A percentile compares a stretch with the other conserved stretches of the same genome.
These are phyloP conservation scores for Phytophthora pisi DNA, from an alignment of 352 stramenopile genomes.

Conservation along the genomic window DNA sequence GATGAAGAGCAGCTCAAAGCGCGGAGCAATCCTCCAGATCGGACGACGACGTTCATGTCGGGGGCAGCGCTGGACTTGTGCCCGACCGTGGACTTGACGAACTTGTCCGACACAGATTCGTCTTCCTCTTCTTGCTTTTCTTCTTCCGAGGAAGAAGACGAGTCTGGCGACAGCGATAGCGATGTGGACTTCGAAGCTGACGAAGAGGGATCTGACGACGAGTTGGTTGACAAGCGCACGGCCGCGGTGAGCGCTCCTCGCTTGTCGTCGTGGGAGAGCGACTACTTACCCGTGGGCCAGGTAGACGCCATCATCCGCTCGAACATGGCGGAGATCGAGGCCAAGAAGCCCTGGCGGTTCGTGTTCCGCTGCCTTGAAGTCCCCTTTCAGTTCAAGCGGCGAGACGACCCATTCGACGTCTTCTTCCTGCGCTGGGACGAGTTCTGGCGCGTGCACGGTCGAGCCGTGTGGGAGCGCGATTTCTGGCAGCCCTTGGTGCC, in stretches of 20 bases:
- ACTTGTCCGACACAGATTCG: conserved; percentile 6
- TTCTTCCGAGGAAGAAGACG: conserved; percentile 10
- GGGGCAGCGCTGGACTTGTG: conserved; percentile 20
- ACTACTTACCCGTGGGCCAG: conserved; percentile 19
- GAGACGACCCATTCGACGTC: conserved; percentile 41
- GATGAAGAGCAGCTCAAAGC: conserved; percentile 9
- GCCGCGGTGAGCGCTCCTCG: background rate
- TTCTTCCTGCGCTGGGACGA: conserved; percentile 59
- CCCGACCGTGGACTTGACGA: background rate
- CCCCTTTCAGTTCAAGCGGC: conserved; percentile 36
- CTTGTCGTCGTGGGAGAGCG: conserved; percentile 11
- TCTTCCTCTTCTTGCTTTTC: conserved; percentile 6
- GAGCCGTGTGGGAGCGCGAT: conserved; percentile 53
- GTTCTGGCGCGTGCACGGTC: conserved; percentile 49
- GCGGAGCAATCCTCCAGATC: background rate
- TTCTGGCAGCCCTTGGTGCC: conserved; percentile 47
- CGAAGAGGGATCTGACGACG: conserved; percentile 8
- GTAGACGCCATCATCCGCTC: conserved; percentile 30
- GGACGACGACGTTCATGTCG: background rate
- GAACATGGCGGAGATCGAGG: conserved; percentile 34
- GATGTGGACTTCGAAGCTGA: background rate
- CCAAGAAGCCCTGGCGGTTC: conserved; percentile 48
- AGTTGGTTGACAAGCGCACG: background rate
- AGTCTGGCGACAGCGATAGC: background rate
- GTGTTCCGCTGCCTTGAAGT: conserved; percentile 51